Conservation (phyloP, 2,329 filamentous ascomycete species). For the Celoporthe dispersa region DNA sequence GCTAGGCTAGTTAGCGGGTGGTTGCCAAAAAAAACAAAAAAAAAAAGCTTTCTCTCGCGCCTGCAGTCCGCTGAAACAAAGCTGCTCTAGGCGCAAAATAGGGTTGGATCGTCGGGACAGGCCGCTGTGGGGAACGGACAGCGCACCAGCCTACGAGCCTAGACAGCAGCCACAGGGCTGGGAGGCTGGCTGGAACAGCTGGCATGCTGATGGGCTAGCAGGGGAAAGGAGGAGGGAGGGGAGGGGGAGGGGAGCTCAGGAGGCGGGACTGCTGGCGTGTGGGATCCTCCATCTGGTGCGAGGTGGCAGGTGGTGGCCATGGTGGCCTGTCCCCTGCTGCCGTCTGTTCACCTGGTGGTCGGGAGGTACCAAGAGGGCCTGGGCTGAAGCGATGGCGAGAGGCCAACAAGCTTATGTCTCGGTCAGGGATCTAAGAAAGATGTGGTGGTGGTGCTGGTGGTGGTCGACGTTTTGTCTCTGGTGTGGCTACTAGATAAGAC, state of each 20-base stretch:
- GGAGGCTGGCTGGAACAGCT: conserved; percentile 2
- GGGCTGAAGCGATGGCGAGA: background rate
- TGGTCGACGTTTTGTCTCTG: background rate
- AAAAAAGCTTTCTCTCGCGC: background rate
- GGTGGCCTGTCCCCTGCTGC: background rate
- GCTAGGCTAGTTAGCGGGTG: background rate
- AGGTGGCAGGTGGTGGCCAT: background rate
- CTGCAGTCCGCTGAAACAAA: conserved; percentile 15
- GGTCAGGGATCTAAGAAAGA: background rate
- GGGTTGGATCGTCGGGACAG: conserved; percentile 22
- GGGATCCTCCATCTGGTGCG: too few species aligned
- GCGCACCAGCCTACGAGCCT: background rate
- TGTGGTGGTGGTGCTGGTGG: background rate
- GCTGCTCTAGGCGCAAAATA: background rate
- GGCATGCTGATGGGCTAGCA: background rate
- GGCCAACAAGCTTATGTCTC: background rate
- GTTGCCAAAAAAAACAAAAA: background rate
- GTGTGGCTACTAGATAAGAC: background rate
- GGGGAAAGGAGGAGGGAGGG: background rate
- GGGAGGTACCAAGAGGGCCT: background rate
- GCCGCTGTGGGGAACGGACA: conserved; percentile 12
- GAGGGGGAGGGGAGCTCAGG: too few species aligned
- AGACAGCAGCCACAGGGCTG: background rate
- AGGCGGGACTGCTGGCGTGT: background rate
- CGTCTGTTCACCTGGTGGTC: background rate